These are phyloP conservation scores for Backusella circina DNA, from an alignment of 192 early-diverging fungal species.

Conservation along the genomic window DNA sequence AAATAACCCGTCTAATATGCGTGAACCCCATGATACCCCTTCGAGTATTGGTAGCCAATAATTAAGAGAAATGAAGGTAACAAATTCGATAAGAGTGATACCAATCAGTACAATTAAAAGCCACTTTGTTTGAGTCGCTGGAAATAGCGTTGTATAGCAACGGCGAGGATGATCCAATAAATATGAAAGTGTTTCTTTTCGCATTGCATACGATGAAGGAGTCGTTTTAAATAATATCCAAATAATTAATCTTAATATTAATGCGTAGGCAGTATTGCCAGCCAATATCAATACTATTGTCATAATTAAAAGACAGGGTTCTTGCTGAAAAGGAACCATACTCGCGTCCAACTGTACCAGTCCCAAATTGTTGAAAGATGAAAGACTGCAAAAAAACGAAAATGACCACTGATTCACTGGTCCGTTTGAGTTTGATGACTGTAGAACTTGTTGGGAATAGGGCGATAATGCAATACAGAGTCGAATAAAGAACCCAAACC, in stretches of 20 bases:
- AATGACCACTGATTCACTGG: constrained; percentile 27
- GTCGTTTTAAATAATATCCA: constrained; percentile 27
- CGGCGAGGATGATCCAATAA: constrained; percentile 33
- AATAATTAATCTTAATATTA: constrained; percentile 26
- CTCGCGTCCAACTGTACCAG: constrained; percentile 15
- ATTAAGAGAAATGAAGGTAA: constrained; percentile 24
- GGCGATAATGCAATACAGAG: constrained; percentile 23
- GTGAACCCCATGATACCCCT: constrained; percentile 25
- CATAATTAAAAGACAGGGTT: constrained; percentile 13
- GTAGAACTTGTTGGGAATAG: constrained; percentile 18
- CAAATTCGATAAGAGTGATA: constrained; percentile 29
- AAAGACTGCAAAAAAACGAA: constrained; percentile 25
- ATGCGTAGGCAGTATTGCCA: constrained; percentile 34
- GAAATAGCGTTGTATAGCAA: constrained; percentile 33
- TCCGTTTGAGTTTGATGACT: constrained; percentile 12
- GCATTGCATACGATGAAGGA: constrained; percentile 9
- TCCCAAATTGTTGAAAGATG: constrained; percentile 34
- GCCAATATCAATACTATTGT: constrained; percentile 24
- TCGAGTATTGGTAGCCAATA: constrained; percentile 27
- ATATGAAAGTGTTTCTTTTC: constrained; percentile 25
- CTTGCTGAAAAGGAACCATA: constrained; percentile 30
- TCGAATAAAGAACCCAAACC: constrained; percentile 10
- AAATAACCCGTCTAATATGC: constrained; percentile 30
- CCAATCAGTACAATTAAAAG: constrained; percentile 22
- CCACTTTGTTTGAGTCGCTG: constrained; percentile 31